Conservation (phyloP, 495 filamentous ascomycete species). For the Xylaria castorea region DNA sequence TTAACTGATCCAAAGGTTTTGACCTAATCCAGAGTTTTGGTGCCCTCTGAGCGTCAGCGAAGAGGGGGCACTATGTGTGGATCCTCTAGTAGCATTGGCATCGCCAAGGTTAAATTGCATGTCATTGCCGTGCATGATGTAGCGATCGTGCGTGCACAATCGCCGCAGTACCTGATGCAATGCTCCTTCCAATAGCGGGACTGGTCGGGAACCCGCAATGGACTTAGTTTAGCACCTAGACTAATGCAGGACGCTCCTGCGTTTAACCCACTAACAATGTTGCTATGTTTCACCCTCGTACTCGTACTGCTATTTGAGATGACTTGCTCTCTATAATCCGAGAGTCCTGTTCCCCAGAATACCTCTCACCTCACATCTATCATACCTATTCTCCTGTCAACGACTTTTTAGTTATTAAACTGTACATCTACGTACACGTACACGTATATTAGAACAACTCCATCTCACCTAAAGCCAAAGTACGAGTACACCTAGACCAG, state of each 20-base stretch:
- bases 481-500: background rate
- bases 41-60: no score
- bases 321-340: background rate
- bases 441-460: background rate
- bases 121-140: background rate
- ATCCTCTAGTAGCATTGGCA: conserved; percentile 6
- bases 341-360: background rate
- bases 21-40: no score
- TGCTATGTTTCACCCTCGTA: background rate
- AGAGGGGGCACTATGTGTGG: no score
- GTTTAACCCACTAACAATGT: conserved; percentile 5
- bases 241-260: conserved; percentile 7
- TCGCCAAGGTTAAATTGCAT: conserved; percentile 4
- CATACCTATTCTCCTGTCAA: background rate
- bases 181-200: background rate
- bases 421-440: background rate
- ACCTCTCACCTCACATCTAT: background rate
- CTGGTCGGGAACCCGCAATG: background rate
- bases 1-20: no score
- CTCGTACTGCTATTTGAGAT: background rate
- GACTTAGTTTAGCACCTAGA: background rate
- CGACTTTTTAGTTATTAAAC: background rate
- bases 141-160: background rate
- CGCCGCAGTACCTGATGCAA: background rate
- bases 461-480: background rate